Evolutionary conservation across 495 filamentous ascomycete species (phyloP).

Genomic region (Penicillium samsonianum): DNA sequence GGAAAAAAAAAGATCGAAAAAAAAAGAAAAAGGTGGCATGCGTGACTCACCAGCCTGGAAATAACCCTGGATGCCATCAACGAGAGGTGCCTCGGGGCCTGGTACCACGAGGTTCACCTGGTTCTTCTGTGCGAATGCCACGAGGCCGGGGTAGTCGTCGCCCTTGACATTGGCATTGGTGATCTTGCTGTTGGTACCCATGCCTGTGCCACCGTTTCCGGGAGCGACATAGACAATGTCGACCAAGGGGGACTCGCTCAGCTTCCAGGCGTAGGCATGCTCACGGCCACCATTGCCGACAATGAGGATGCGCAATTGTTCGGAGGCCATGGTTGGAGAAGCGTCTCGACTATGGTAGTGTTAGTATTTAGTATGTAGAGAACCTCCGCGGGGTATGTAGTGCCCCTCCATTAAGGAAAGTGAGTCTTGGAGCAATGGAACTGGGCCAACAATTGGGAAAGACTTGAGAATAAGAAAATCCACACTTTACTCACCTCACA

Average conservation of each 20-base stretch:
- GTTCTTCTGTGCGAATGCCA: slow-evolving; percentile 70
- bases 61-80: slow-evolving; percentile 82
- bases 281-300: slow-evolving; percentile 93
- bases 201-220: slow-evolving; percentile 89
- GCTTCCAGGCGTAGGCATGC: slow-evolving; percentile 93
- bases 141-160: slow-evolving; percentile 75
- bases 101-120: slow-evolving; percentile 83
- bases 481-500: slow-evolving; percentile 33
- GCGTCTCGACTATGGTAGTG: slow-evolving; percentile 33
- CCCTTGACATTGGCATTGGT: slow-evolving; percentile 70
- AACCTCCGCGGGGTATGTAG: slow-evolving; percentile 30
- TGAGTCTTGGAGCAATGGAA: slow-evolving; percentile 2
- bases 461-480: neutral
- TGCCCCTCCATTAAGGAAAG: slow-evolving; percentile 25
- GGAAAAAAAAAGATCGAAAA: neutral
- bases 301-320: slow-evolving; percentile 67
- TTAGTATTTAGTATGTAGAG: slow-evolving; percentile 21
- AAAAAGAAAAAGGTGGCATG: neutral
- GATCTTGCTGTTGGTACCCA: slow-evolving; percentile 61
- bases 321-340: slow-evolving; percentile 43
- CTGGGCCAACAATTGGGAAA: neutral
- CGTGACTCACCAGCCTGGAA: slow-evolving; percentile 61
- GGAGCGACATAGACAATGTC: slow-evolving; percentile 52
- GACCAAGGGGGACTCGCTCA: slow-evolving; percentile 71
- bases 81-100: slow-evolving; percentile 91